Evolutionary conservation across 768 basidiomycete genomes (phyloP), one percentile per base, ranked within the genome.

Genomic region (Agrocybe pediades): DNA sequence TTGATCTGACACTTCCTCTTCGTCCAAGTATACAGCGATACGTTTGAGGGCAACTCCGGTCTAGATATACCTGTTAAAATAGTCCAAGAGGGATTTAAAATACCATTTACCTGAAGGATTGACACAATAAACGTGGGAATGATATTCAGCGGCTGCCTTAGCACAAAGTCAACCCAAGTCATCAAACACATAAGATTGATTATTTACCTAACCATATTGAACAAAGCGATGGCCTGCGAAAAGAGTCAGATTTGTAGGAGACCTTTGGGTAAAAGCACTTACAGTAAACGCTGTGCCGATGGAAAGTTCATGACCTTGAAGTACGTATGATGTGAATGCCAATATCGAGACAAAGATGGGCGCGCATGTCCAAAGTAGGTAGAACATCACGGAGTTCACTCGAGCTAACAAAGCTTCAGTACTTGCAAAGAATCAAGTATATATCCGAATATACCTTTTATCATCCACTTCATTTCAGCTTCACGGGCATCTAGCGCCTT

Each of bases 201-300:
- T 57, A 56, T 72, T n/a, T 60, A 85, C 80, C 84, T 80, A 62
- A 97, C 78, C 94, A 97, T 94, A 42, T 78, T 77, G 69, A 96
- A 96, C 40, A 96, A 68, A 0, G 92, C 82, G 29, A 97, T 88
- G 0, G 92, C 77, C 82, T 87, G 46, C 8, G 2, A 19, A 24
- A 46, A 49, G 9, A 9, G 11, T 40, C n/a, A 51, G 33, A 27
- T 24, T 40, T 6, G 30, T 36, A 23, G 51, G 30, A 47, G 11
- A 1, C 3, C 8, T 26, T 1, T 21, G 16, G 26, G 29, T 16
- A 51, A 16, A 33, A 13, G 19, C 19, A 73, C 83, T 29, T 40
- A 87, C 87, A 41, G 95, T 96, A 65, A 96, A 96, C 0, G 95
- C 95, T 16, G 84, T 78, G 8, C 87, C 78, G 45, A 95, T 77